These are phyloP conservation scores for Neofusicoccum ribis DNA, from an alignment of 2,329 filamentous ascomycete genomes.

Conservation along the genomic window DNA sequence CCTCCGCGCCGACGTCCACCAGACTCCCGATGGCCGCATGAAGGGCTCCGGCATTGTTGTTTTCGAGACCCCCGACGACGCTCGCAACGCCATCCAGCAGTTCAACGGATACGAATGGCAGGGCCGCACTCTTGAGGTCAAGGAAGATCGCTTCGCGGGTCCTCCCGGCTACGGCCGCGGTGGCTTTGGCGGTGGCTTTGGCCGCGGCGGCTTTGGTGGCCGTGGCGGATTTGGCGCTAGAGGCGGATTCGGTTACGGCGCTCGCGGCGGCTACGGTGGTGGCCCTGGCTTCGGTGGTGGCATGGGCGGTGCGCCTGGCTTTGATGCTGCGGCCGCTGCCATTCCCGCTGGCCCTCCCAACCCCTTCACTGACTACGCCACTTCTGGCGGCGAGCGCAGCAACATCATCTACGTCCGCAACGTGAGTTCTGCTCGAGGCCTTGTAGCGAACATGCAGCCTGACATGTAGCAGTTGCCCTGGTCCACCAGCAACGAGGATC, in stretches of 20 bases:
- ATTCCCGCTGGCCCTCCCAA: conserved; percentile 67
- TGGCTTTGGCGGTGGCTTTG: conserved; percentile 52
- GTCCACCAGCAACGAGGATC: conserved; percentile 98
- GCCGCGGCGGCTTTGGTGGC: conserved; percentile 57
- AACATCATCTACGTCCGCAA: conserved; percentile 94
- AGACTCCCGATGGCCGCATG: conserved; percentile 85
- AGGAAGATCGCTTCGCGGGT: conserved; percentile 90
- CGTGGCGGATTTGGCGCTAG: conserved; percentile 49
- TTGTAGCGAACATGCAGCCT: conserved; percentile 29
- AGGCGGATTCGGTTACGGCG: conserved; percentile 60
- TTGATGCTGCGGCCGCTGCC: conserved; percentile 47
- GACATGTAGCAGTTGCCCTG: conserved; percentile 72
- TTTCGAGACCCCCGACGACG: conserved; percentile 92
- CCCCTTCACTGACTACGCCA: conserved; percentile 90
- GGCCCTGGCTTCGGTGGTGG: conserved; percentile 43
- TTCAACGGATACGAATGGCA: conserved; percentile 99
- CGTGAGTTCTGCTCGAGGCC: conserved; percentile 58
- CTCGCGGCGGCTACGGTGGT: conserved; percentile 49
- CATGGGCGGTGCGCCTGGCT: conserved; percentile 28
- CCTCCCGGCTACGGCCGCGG: conserved; percentile 44
- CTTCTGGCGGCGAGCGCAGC: conserved; percentile 78
- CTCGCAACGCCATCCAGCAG: conserved; percentile 91
- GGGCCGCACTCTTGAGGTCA: conserved; percentile 87
- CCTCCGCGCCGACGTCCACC: conserved; percentile 92
- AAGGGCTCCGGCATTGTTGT: conserved; percentile 98